Conservation (phyloP, 2,329 filamentous ascomycete genomes). For the Stachybotrys echinatus region DNA sequence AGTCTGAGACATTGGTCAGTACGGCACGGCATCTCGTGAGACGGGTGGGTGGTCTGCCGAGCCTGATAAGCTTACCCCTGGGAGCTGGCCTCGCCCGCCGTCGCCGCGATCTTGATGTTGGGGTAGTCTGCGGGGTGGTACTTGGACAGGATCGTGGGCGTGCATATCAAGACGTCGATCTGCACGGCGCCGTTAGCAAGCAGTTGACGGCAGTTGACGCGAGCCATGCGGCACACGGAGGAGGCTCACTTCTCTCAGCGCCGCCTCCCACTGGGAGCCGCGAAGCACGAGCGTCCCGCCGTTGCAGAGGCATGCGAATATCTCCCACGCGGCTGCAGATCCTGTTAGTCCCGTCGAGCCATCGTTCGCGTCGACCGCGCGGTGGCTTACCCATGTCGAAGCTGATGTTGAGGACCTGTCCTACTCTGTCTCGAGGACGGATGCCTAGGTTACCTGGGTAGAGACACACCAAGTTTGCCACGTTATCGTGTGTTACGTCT, state of each 20-base stretch:
- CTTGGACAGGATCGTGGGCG: slow-evolving; percentile 48
- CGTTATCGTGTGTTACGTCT: slow-evolving; percentile 49
- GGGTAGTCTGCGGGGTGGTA: slow-evolving; percentile 40
- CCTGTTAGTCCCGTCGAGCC: slow-evolving; percentile 6
- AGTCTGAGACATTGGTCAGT: slow-evolving; percentile 24
- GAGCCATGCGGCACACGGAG: too few species aligned
- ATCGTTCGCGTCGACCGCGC: not conserved
- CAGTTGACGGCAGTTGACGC: too few species aligned
- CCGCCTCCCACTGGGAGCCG: slow-evolving; percentile 41
- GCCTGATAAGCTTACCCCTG: slow-evolving; percentile 29
- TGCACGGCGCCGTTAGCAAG: slow-evolving; percentile 14
- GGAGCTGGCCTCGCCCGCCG: slow-evolving; percentile 49
- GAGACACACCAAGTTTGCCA: slow-evolving; percentile 47
- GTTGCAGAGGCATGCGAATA: slow-evolving; percentile 51
- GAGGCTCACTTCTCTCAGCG: slow-evolving; percentile 35
- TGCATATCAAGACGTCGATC: slow-evolving; percentile 50
- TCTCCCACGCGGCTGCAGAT: slow-evolving; percentile 56
- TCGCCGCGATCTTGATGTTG: slow-evolving; percentile 46
- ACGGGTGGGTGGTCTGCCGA: slow-evolving; percentile 1
- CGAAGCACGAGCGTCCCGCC: slow-evolving; percentile 51
- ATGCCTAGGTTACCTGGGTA: slow-evolving; percentile 48
- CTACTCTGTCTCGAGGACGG: slow-evolving; percentile 42
- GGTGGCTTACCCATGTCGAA: slow-evolving; percentile 54
- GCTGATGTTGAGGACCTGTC: slow-evolving; percentile 51
- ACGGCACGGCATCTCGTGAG: slow-evolving; percentile 8